Conservation (phyloP, 164 flowering plant species). For the Tinospora cordifolia region DNA sequence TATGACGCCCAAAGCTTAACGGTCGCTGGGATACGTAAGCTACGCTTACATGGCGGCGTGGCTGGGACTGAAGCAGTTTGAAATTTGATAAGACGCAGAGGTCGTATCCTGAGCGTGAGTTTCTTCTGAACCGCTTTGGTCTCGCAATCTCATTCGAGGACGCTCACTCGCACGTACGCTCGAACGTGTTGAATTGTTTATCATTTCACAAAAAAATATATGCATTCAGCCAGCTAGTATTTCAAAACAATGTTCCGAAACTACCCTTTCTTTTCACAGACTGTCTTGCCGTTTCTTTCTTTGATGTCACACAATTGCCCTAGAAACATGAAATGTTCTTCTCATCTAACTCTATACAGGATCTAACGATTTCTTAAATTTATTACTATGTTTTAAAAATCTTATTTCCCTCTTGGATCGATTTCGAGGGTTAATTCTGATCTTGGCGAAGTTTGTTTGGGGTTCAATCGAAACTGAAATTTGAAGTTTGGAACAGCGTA, state of each 20-base stretch:
- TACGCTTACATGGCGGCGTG: too few species aligned
- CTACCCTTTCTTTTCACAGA: not conserved
- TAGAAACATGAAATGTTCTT: not conserved
- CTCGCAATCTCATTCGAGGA: too few species aligned
- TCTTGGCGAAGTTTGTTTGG: not conserved
- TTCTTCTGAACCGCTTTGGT: too few species aligned
- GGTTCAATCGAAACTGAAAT: not conserved
- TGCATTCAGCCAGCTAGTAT: not conserved
- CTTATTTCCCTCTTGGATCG: not conserved
- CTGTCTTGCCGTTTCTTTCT: not conserved
- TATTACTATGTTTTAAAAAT: too few species aligned
- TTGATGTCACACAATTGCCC: not conserved
- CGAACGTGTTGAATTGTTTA: not conserved
- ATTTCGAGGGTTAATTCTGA: not conserved
- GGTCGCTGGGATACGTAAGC: too few species aligned
- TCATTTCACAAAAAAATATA: not conserved
- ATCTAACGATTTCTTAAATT: not conserved
- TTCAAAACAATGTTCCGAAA: not conserved
- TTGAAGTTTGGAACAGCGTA: not conserved
- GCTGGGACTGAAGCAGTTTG: too few species aligned
- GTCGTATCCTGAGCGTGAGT: too few species aligned
- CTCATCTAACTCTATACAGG: not conserved
- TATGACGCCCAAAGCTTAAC: too few species aligned
- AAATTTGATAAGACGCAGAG: too few species aligned
- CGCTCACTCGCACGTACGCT: too few species aligned